Percentiles rank a stretch among this genome's conserved stretches.
These are phyloP conservation scores for Avena eriantha DNA, from an alignment of 176 grass and related monocot species.

Conservation along the genomic window DNA sequence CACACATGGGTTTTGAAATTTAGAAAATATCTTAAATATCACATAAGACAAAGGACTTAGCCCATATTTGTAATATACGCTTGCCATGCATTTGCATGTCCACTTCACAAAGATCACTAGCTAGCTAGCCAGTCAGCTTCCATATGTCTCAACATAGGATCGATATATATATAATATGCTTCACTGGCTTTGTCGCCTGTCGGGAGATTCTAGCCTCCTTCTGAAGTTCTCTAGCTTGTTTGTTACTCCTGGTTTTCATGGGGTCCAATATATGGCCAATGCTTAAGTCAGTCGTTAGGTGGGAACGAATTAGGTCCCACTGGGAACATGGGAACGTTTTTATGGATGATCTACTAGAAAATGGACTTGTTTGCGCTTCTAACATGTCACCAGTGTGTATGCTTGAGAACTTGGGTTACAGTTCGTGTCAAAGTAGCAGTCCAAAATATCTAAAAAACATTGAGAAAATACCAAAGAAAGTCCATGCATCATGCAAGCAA, in stretches of 20 bases:
- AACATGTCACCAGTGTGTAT: neutral
- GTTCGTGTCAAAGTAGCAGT: neutral
- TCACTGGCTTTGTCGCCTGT: neutral
- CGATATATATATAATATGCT: neutral
- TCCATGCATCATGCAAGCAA: neutral
- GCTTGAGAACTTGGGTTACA: no score
- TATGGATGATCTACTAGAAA: neutral
- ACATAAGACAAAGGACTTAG: no score
- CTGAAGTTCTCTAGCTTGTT: constrained; percentile 24
- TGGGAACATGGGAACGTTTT: neutral
- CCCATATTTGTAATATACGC: neutral
- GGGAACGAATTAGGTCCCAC: neutral
- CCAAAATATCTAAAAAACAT: neutral
- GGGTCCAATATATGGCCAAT: neutral
- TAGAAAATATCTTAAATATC: no score
- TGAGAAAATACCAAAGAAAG: neutral
- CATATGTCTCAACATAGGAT: constrained; percentile 6
- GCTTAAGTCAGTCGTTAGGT: constrained; percentile 3
- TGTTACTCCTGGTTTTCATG: constrained; percentile 9
- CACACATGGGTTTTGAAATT: no score
- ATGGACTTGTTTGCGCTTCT: neutral
- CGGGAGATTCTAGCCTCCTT: constrained; percentile 22
- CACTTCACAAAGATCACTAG: constrained; percentile 27
- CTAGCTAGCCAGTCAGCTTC: constrained; percentile 11
- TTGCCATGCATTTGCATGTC: constrained; percentile 20